Evolutionary conservation across 2,329 filamentous ascomycete genomes (phyloP).

Genomic region (Anisogramma anomala): DNA sequence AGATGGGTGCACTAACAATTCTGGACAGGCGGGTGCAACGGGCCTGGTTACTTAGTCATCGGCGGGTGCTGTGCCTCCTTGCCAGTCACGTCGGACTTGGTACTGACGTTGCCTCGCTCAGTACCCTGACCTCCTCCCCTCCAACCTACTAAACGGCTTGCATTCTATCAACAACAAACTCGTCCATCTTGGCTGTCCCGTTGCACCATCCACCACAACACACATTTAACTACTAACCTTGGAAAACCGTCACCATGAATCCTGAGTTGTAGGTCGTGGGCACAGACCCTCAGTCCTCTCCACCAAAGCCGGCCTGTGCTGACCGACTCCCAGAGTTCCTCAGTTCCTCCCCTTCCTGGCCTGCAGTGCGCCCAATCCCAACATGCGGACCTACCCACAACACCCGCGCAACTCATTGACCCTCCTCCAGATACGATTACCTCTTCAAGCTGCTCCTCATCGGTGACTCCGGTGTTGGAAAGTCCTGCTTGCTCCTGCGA

Average conservation of each 20-base stretch:
- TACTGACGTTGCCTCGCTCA: conserved; percentile 14
- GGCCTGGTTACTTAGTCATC: not conserved
- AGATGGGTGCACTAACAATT: not conserved
- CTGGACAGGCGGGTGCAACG: not conserved
- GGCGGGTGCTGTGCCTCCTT: not conserved
- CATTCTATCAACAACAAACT: conserved; percentile 13
- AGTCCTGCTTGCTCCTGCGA: conserved; percentile 95
- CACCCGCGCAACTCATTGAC: not conserved
- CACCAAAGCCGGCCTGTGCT: conserved; percentile 14
- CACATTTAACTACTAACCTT: conserved; percentile 1
- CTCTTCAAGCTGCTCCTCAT: conserved; percentile 99
- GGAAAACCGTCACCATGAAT: conserved; percentile 57
- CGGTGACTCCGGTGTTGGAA: conserved; percentile 99
- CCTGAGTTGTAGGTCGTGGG: conserved; percentile 68
- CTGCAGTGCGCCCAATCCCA: not conserved
- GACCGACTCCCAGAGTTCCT: conserved; percentile 15
- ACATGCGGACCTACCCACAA: not conserved
- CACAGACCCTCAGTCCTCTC: conserved; percentile 15
- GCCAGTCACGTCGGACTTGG: not conserved
- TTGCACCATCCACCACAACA: conserved; percentile 11
- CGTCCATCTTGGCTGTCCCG: conserved; percentile 11
- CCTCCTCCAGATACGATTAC: conserved; percentile 85
- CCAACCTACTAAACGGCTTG: conserved; percentile 11
- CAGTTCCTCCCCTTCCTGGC: conserved; percentile 1
- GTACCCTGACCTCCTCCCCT: conserved; percentile 9